Base-by-base conservation (phyloP, 495 filamentous ascomycete species). In the Penicillium lividum region DNA sequence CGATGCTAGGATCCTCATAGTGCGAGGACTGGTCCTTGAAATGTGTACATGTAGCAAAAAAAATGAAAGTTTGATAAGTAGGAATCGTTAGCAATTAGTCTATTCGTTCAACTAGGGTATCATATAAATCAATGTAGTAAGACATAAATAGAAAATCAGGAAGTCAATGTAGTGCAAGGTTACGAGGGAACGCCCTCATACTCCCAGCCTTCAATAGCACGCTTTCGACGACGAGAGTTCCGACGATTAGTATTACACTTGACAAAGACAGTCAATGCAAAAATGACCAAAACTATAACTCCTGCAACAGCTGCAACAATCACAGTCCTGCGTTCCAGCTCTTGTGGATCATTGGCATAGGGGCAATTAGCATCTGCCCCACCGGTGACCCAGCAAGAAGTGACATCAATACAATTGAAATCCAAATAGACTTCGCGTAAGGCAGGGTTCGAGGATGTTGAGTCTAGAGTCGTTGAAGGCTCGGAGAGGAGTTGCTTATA, bases 151-250 rank as follows among this genome's bases (percentile, higher is more conserved):
- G 11, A 34, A 34, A 34, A 10, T 34, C 33, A 10, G 33, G 9
- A 7, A 10, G 33, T 10, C 33, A 8, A 34, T 34, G 8, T 8
- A 34, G 33, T 34, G 33, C 9, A 34, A 28, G 29, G 31, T 67
- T 55, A 80, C n/a, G 76, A 77, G 33, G 85, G 85, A 34, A 88
- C 83, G 18, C 85, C 85, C 62, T 89, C 86, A 70, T 89, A 89
- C 43, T 86, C 82, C 82, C 84, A 86, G 0, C 85, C 84, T 43
- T 80, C 77, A 42, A 78, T 80, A 7, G 73, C 66, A 60, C 77
- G 80, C 67, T 76, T 80, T 51, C 80, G 72, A 46, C 79, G 74
- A 48, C 77, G 74, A 30, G 75, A 78, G 43, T 73, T 80, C 29
- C 81, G 71, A 27, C 85, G 64, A 64, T 86, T 87, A 28, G 82